These are phyloP conservation scores for Xylariales sp. DNA, from an alignment of 2,329 filamentous ascomycete genomes.

Conservation along the genomic window DNA sequence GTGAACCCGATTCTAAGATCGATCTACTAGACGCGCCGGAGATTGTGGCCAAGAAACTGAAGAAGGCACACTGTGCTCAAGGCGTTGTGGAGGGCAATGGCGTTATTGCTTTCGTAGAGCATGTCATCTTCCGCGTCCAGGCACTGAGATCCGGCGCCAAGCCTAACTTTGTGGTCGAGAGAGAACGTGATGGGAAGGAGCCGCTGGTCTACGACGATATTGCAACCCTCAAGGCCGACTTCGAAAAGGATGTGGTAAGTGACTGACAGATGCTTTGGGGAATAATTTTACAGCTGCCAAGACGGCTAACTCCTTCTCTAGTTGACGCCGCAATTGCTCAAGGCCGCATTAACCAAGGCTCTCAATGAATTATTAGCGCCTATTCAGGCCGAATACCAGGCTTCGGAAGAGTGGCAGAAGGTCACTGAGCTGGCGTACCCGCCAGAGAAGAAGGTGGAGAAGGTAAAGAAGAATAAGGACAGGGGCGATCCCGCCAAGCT, in stretches of 20 bases:
- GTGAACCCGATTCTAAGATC: conserved; percentile 76
- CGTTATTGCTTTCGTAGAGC: conserved; percentile 80
- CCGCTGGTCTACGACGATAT: conserved; percentile 78
- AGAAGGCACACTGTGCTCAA: conserved; percentile 77
- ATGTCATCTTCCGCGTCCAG: conserved; percentile 74
- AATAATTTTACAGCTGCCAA: conserved; percentile 11
- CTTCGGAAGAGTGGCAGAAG: conserved; percentile 74
- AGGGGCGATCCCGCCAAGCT: conserved; percentile 2
- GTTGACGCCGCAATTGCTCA: conserved; percentile 82
- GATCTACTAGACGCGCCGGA: conserved; percentile 83
- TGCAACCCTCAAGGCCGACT: conserved; percentile 73
- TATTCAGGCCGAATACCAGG: conserved; percentile 70
- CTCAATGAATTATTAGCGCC: conserved; percentile 72
- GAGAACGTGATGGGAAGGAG: conserved; percentile 60
- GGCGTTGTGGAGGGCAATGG: conserved; percentile 80
- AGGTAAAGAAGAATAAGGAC: conserved; percentile 56
- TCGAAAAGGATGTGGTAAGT: conserved; percentile 69
- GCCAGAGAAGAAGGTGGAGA: conserved; percentile 64
- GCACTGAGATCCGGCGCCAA: conserved; percentile 51
- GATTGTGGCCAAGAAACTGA: conserved; percentile 73
- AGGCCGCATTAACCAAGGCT: conserved; percentile 73
- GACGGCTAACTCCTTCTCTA: conserved; percentile 24
- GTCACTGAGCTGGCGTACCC: conserved; percentile 80
- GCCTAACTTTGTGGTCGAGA: conserved; percentile 63
- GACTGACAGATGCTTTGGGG: too few relatives aligned